phyloP scores from a whole-genome alignment of 2,329 filamentous ascomycete species.

The Thermothelomyces thermophilus region DNA sequence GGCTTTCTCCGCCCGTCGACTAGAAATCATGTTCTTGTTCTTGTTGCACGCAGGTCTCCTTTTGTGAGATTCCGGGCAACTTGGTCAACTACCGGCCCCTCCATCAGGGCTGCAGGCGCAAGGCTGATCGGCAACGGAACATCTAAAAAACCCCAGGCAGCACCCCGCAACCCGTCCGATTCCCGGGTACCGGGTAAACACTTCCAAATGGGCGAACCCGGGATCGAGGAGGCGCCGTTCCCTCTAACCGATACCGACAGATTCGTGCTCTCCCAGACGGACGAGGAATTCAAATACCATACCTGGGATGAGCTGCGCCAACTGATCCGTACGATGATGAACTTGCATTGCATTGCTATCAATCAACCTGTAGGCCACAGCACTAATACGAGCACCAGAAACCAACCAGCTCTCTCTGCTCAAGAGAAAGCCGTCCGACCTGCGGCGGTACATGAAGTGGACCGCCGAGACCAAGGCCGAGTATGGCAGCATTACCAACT shows the following conservation, averaged over 20 bases:
- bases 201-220: constrained; percentile 23
- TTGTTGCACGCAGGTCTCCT: neutral
- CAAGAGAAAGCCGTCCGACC: constrained; percentile 72
- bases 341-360: constrained; percentile 1
- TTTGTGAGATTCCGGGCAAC: neutral
- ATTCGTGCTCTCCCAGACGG: constrained; percentile 54
- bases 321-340: constrained; percentile 50
- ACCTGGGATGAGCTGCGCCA: constrained; percentile 66
- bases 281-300: constrained; percentile 64
- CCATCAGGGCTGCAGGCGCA: too few relatives aligned
- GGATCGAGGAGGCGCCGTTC: constrained; percentile 43
- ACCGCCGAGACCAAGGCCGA: constrained; percentile 60
- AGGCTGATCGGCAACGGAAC: constrained; percentile 9
- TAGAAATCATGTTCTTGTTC: neutral
- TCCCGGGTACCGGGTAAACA: constrained; percentile 14
- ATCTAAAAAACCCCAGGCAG: constrained; percentile 8
- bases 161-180: constrained; percentile 4
- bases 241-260: constrained; percentile 54
- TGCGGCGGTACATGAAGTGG: constrained; percentile 74
- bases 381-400: constrained; percentile 29
- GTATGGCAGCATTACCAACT: constrained; percentile 75
- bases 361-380: neutral
- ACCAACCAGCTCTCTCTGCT: constrained; percentile 63
- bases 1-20: too few relatives aligned
- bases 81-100: neutral